Base-by-base conservation (phyloP, 2,329 filamentous ascomycete genomes). In the Diaporthe velutina region DNA sequence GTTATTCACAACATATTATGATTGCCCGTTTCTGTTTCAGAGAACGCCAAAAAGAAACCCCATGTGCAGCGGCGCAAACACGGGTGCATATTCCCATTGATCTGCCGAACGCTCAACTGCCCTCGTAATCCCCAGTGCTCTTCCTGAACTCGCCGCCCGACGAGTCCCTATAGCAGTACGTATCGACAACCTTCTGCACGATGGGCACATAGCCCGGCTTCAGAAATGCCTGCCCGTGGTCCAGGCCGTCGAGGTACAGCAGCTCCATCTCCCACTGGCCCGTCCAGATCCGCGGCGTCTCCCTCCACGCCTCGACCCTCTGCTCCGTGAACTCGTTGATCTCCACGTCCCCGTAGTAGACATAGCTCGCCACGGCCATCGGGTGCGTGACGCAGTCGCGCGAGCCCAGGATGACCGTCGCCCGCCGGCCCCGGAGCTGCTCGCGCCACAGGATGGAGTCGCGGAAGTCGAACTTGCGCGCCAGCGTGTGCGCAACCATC, bases 401-500 rank as follows among this genome's bases (percentile, higher is more conserved):
- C n/a, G 15, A 15, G 5, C 64, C 64, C 1, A 68, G 64, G 13
- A 68, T 40, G 8, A 68, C 64, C 15, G 64, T 68, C 30, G 48
- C 64, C 30, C 64, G 64, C 64, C 48, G 48, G 15, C 64, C 64
- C n/a, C 8, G 33, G 30, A 68, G 64, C 48, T 68, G 45, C 33
- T 68, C 64, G 33, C 64, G 64, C 64, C 64, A 68, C 4, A 68
- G 48, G 33, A 68, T 68, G 7, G 64, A 45, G 33, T 68, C 64
- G 45, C 48, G 48, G 33, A 68, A 54, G 33, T 68, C 64, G 15
- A 68, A 54, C 48, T 48, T 38, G n/a, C 64, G 45, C 48, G 64
- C 89, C 0, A 94, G 84, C 17, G 90, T 90, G 73, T 92, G 88
- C 13, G 92, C 89, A 4, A 93, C 90, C 4, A 91, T 91, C 38